phyloP scores from a whole-genome alignment of 805 yeast genomes.

The Zygoascus biomembranicola region DNA sequence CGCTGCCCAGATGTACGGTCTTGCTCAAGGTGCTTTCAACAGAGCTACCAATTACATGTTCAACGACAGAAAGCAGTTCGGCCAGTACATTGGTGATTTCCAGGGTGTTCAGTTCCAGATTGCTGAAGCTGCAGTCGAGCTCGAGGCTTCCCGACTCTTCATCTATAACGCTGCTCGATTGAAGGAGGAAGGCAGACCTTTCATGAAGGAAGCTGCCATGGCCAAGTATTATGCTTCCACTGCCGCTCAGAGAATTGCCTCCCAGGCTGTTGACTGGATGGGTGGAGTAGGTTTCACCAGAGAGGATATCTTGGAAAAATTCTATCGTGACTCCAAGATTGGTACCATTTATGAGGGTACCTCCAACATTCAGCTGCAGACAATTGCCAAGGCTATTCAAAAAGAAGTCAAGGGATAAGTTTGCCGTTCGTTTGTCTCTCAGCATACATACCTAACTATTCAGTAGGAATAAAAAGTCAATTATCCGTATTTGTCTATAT shows the following conservation, averaged over 20 bases:
- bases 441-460: too few relatives aligned
- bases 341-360: slow-evolving; percentile 40
- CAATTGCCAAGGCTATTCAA: slow-evolving; percentile 35
- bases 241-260: slow-evolving; percentile 33
- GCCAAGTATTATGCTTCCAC: slow-evolving; percentile 36
- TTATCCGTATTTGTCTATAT: too few relatives aligned
- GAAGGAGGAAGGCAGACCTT: slow-evolving; percentile 34
- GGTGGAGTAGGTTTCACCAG: slow-evolving; percentile 41
- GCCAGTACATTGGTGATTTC: slow-evolving; percentile 34
- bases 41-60: slow-evolving; percentile 32
- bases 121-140: slow-evolving; percentile 36
- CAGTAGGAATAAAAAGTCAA: too few relatives aligned
- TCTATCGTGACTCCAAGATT: slow-evolving; percentile 37
- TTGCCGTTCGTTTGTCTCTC: too few relatives aligned
- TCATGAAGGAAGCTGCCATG: slow-evolving; percentile 39
- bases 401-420: slow-evolving; percentile 19
- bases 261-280: slow-evolving; percentile 39
- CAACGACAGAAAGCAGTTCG: slow-evolving; percentile 37
- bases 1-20: slow-evolving; percentile 39
- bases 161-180: slow-evolving; percentile 39
- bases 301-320: slow-evolving; percentile 35
- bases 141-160: slow-evolving; percentile 36
- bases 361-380: slow-evolving; percentile 36
- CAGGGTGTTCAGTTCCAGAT: slow-evolving; percentile 42
- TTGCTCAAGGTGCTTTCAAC: slow-evolving; percentile 37